phyloP scores from a whole-genome alignment of 2,329 filamentous ascomycete genomes.

The Falciphora oryzae region DNA sequence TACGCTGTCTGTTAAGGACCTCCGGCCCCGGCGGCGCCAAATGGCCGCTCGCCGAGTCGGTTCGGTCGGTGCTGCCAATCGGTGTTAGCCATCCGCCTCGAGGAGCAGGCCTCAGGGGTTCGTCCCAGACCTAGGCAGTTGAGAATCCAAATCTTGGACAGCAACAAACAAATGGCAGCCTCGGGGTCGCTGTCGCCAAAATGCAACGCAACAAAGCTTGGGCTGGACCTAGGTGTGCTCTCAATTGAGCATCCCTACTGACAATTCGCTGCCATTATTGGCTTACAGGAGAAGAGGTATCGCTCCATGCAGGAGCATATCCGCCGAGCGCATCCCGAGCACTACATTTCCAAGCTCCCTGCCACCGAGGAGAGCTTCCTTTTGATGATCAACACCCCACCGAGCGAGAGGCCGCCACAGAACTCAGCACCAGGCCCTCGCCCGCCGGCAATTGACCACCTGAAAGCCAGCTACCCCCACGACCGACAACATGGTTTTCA shows the following conservation, averaged over 20 bases:
- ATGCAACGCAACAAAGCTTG: neutral
- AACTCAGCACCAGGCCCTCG: constrained; percentile 24
- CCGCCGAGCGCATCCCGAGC: constrained; percentile 89
- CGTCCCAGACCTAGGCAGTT: neutral
- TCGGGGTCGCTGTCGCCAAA: neutral
- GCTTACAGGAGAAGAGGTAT: constrained; percentile 46
- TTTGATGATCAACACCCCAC: constrained; percentile 90
- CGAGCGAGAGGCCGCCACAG: constrained; percentile 36
- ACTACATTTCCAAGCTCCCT: constrained; percentile 96
- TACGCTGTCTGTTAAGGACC: neutral
- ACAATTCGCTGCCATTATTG: constrained; percentile 12
- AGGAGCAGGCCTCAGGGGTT: too few species aligned
- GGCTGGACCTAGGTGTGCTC: neutral
- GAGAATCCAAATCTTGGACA: neutral
- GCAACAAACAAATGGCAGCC: neutral
- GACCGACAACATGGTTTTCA: constrained; percentile 54
- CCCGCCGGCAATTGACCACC: constrained; percentile 18
- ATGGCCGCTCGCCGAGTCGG: neutral
- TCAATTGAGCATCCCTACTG: constrained; percentile 12
- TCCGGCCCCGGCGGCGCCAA: neutral
- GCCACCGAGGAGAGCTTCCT: constrained; percentile 97
- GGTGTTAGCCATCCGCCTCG: neutral
- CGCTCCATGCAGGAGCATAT: constrained; percentile 99
- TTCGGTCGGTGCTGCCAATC: neutral
- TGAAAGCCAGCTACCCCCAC: constrained; percentile 47